Conservation (phyloP, 2,329 filamentous ascomycete species). For the Fonsecaea pedrosoi region DNA sequence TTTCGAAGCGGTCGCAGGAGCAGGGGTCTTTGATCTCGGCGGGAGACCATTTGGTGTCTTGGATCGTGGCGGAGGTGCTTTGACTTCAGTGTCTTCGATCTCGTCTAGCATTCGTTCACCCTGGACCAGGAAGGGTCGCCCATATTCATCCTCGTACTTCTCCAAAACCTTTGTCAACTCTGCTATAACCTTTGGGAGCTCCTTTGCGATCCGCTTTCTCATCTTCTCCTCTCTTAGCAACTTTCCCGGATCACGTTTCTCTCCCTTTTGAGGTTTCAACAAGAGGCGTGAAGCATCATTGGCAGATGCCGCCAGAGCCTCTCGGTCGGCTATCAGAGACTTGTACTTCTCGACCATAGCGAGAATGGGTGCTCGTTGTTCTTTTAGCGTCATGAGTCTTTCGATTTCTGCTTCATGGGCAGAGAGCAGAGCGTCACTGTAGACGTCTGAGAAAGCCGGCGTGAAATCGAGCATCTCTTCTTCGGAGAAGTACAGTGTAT, state of each 20-base stretch:
- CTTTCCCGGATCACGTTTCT: constrained; percentile 92
- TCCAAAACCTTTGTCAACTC: constrained; percentile 85
- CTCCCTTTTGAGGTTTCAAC: constrained; percentile 88
- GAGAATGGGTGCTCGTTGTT: constrained; percentile 85
- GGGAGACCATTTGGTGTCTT: constrained; percentile 76
- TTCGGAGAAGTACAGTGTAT: constrained; percentile 89
- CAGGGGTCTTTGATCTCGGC: constrained; percentile 58
- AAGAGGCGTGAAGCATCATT: constrained; percentile 94
- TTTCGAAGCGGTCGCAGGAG: constrained; percentile 40
- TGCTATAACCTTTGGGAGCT: constrained; percentile 85
- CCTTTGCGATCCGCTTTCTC: constrained; percentile 95
- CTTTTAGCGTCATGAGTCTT: constrained; percentile 78
- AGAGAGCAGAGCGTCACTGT: constrained; percentile 91
- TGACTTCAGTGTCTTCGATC: constrained; percentile 69
- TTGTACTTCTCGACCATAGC: constrained; percentile 83
- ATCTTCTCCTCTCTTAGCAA: constrained; percentile 96
- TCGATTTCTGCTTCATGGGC: constrained; percentile 92
- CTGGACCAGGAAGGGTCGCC: constrained; percentile 88
- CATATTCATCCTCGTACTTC: constrained; percentile 91
- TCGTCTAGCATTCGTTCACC: constrained; percentile 89
- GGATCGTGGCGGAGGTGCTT: constrained; percentile 67
- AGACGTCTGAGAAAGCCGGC: constrained; percentile 95
- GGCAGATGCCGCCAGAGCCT: constrained; percentile 86
- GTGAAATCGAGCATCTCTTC: constrained; percentile 99
- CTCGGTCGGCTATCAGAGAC: constrained; percentile 80